These are phyloP conservation scores for Dactylonectria estremocensis DNA, from an alignment of 2,329 filamentous ascomycete genomes.

Conservation along the genomic window DNA sequence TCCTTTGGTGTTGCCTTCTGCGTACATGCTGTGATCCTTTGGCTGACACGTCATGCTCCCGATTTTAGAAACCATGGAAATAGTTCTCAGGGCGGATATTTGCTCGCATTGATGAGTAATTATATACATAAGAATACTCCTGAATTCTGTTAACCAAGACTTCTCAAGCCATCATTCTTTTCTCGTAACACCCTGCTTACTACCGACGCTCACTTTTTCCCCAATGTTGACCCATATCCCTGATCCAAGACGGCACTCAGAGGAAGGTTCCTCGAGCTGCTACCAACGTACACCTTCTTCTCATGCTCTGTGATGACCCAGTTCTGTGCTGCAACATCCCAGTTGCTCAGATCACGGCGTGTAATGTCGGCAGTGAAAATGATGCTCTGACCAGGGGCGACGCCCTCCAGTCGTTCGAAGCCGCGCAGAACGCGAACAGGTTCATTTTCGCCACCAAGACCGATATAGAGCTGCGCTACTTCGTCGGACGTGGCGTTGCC, in stretches of 20 bases:
- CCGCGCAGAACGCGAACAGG: slow-evolving; percentile 78
- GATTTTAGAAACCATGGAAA: background rate
- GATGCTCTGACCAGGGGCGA: slow-evolving; percentile 77
- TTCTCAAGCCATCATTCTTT: slow-evolving; percentile 2
- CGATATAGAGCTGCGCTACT: slow-evolving; percentile 84
- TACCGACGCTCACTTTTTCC: background rate
- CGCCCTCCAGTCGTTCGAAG: slow-evolving; percentile 81
- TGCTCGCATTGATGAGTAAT: slow-evolving; percentile 18
- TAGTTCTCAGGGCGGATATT: background rate
- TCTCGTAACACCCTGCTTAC: background rate
- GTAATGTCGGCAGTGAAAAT: slow-evolving; percentile 80
- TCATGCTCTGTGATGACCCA: slow-evolving; percentile 76
- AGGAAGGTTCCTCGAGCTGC: slow-evolving; percentile 69
- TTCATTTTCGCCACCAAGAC: slow-evolving; percentile 84
- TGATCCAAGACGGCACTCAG: slow-evolving; percentile 50
- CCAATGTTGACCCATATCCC: background rate
- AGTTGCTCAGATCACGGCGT: slow-evolving; percentile 88
- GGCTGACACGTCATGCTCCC: background rate
- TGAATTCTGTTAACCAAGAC: background rate
- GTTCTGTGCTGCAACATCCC: slow-evolving; percentile 85
- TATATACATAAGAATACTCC: slow-evolving; percentile 18
- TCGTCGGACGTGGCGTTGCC: slow-evolving; percentile 77
- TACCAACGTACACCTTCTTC: slow-evolving; percentile 70
- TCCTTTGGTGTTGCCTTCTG: background rate
- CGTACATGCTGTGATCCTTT: background rate